Base-by-base conservation (phyloP, 148 eudicot species). In the Cornus florida region DNA sequence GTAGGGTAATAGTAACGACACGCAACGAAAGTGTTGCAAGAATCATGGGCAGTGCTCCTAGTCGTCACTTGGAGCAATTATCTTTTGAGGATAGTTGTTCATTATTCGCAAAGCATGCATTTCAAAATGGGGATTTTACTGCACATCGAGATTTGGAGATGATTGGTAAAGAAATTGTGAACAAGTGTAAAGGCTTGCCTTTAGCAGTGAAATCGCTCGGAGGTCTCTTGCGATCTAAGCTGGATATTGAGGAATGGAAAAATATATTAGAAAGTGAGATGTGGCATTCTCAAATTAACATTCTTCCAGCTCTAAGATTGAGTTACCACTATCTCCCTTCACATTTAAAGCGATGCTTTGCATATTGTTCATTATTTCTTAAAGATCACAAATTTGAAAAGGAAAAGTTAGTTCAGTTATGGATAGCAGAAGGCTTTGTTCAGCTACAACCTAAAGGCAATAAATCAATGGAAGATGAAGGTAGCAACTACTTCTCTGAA, bases 191-290 rank as follows among this genome's bases (percentile, higher is more conserved):
- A 23, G 77, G 81, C 46, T 67, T 77, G 73, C 84, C 84, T 57
- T 77, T 82, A 77, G 84, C 84, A 31, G 80, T 72, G 10, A 82
- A 77, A 68, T n/a, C 81, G 16, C 75, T 81, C 7, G 83, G 79
- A 5, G 79, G 83, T 13, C 60, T 75, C n/a, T 14, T 81, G 35
- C 78, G 83, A 35, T 20, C 68, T 12, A 76, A 75, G 17, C 62
- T 32, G 16, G 46, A 24, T 6, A 32, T 38, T 28, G 71, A 28
- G 10, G 78, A 69, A 22, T 81, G 83, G 83, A 71, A 35, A 35
- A 4, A 35, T 35, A 35, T 35, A 35, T 35, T 35, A 4, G 5
- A 35, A 35, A 35, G 38, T 35, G 38, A 35, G 38, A 4, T 35
- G 5, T 35, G 38, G 38, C 4, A 35, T 35, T 35, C 28, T 28